These are phyloP conservation scores for Beauveria pseudobassiana DNA, from an alignment of 2,329 filamentous ascomycete genomes.

Conservation along the genomic window DNA sequence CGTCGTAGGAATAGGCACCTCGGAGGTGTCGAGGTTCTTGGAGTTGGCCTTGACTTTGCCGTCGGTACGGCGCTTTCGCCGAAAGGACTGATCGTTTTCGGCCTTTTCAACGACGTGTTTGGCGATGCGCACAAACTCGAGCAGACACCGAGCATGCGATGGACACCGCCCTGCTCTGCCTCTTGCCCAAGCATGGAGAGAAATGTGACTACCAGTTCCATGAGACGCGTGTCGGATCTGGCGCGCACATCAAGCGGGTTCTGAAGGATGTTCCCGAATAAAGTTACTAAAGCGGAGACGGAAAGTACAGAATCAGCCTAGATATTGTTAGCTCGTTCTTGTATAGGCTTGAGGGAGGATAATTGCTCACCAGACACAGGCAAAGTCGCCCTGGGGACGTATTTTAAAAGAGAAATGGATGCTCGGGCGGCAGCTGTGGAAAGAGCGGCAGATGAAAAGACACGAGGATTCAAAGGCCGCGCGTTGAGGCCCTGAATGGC, in stretches of 20 bases:
- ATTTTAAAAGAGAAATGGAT: constrained; percentile 89
- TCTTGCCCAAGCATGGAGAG: constrained; percentile 83
- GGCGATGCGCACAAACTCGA: constrained; percentile 93
- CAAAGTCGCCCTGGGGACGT: constrained; percentile 90
- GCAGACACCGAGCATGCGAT: constrained; percentile 88
- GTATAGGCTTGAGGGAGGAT: too few relatives aligned
- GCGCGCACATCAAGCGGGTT: constrained; percentile 87
- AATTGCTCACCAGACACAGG: constrained; percentile 77
- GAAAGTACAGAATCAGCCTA: constrained; percentile 90
- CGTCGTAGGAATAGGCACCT: constrained; percentile 12
- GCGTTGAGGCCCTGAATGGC: constrained; percentile 92
- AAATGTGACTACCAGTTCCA: constrained; percentile 90
- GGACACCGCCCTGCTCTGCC: constrained; percentile 81
- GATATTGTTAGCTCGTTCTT: constrained; percentile 20
- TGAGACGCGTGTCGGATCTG: constrained; percentile 79
- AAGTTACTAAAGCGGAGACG: constrained; percentile 89
- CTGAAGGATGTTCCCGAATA: constrained; percentile 94
- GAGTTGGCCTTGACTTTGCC: constrained; percentile 5
- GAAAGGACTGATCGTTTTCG: constrained; percentile 72
- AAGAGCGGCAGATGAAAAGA: constrained; percentile 87
- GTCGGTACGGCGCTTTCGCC: constrained; percentile 71
- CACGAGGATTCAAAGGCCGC: constrained; percentile 80
- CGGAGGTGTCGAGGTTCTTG: constrained; percentile 7
- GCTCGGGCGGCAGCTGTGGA: constrained; percentile 90
- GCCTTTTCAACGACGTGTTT: constrained; percentile 85